Percentiles rank a stretch among this genome's conserved stretches.
phyloP scores from a whole-genome alignment of 2,329 filamentous ascomycete species.

The Pseudocercospora vitis region DNA sequence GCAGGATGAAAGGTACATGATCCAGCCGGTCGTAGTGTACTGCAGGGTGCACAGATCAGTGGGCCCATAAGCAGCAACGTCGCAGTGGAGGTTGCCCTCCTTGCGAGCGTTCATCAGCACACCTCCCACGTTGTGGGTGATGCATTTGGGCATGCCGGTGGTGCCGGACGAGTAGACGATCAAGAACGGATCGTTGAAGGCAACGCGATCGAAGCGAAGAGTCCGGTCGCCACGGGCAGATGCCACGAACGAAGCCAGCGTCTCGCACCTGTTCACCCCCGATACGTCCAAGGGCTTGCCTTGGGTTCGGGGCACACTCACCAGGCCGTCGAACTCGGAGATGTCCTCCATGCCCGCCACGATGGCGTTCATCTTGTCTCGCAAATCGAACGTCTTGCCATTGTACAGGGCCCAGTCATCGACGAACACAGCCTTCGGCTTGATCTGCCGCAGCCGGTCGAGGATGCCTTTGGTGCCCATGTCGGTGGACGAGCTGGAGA shows the following conservation, averaged over 20 bases:
- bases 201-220: slow-evolving; percentile 59
- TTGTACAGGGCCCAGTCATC: slow-evolving; percentile 81
- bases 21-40: slow-evolving; percentile 74
- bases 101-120: slow-evolving; percentile 60
- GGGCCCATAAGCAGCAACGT: slow-evolving; percentile 40
- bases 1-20: slow-evolving; percentile 75
- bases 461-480: slow-evolving; percentile 79
- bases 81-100: slow-evolving; percentile 59
- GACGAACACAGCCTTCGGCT: slow-evolving; percentile 78
- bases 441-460: slow-evolving; percentile 71
- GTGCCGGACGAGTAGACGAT: slow-evolving; percentile 74
- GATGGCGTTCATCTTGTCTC: slow-evolving; percentile 69
- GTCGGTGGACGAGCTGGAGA: slow-evolving; percentile 75
- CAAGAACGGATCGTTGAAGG: slow-evolving; percentile 73
- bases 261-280: slow-evolving; percentile 50
- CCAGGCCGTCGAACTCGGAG: slow-evolving; percentile 60
- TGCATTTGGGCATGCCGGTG: slow-evolving; percentile 80
- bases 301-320: slow-evolving; percentile 67
- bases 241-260: slow-evolving; percentile 45
- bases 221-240: slow-evolving; percentile 41
- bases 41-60: slow-evolving; percentile 56
- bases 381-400: slow-evolving; percentile 69
- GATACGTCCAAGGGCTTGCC: slow-evolving; percentile 58
- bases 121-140: slow-evolving; percentile 74
- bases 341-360: slow-evolving; percentile 62